Conservation (phyloP, 495 filamentous ascomycete species). For the Neurospora intermedia region DNA sequence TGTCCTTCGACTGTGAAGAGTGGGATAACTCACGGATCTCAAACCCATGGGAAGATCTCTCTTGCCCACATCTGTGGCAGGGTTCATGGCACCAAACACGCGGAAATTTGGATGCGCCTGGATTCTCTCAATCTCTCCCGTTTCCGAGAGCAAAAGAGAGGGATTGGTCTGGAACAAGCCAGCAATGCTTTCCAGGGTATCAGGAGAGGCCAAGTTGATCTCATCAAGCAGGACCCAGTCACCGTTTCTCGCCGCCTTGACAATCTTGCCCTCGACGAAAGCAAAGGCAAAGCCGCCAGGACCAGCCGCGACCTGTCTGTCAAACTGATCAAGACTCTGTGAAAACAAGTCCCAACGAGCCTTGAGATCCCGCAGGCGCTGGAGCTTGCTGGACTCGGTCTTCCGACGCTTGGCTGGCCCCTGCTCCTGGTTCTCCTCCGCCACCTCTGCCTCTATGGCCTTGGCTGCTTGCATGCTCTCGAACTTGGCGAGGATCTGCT, state of each 20-base stretch:
- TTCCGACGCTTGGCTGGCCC: conserved; percentile 68
- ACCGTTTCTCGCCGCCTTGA: conserved; percentile 83
- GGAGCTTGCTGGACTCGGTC: conserved; percentile 54
- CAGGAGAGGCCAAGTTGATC: conserved; percentile 89
- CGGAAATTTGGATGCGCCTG: conserved; percentile 87
- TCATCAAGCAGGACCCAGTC: conserved; percentile 94
- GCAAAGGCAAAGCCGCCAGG: conserved; percentile 82
- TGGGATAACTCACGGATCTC: conserved; percentile 1
- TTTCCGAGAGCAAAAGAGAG: conserved; percentile 82
- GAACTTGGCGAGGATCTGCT: conserved; percentile 51
- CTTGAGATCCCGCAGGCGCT: conserved; percentile 45
- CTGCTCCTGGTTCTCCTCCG: conserved; percentile 37
- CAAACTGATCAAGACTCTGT: conserved; percentile 63
- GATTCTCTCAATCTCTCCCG: conserved; percentile 79
- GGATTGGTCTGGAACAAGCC: conserved; percentile 70
- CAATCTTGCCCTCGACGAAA: conserved; percentile 90
- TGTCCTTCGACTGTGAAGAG: not conserved
- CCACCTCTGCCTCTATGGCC: conserved; percentile 20
- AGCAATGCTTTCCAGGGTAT: conserved; percentile 87
- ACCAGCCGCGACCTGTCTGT: conserved; percentile 67
- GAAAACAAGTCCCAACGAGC: conserved; percentile 74
- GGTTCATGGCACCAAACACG: conserved; percentile 98
- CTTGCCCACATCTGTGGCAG: conserved; percentile 94
- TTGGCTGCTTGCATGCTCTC: conserved; percentile 22
- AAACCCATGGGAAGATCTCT: conserved; percentile 73